Conservation (phyloP, 2,329 filamentous ascomycete species). For the Ophiocordyceps sinensis region DNA sequence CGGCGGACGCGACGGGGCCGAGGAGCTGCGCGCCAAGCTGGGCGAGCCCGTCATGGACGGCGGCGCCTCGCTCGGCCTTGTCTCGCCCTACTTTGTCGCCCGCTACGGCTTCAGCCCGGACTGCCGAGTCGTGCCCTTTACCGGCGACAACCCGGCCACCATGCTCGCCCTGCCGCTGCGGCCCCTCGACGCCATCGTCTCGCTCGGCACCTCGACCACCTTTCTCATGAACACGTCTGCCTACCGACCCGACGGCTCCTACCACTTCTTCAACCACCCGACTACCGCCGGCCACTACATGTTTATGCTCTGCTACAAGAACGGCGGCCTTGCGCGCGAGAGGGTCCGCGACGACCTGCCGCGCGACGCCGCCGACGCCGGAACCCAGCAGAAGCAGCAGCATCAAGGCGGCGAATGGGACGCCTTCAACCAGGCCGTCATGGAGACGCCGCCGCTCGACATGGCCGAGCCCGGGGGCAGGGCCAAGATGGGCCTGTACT, state of each 20-base stretch:
- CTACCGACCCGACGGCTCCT: conserved; percentile 78
- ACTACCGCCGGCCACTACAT: conserved; percentile 85
- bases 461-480: conserved; percentile 36
- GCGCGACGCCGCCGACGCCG: conserved; percentile 26
- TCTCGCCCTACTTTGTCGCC: conserved; percentile 65
- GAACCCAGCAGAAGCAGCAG: neutral
- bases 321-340: conserved; percentile 86
- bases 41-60: conserved; percentile 70
- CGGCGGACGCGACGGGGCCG: conserved; percentile 36
- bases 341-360: conserved; percentile 73
- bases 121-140: conserved; percentile 73
- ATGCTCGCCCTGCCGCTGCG: conserved; percentile 82
- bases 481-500: conserved; percentile 88
- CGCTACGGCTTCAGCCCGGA: conserved; percentile 64
- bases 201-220: conserved; percentile 86
- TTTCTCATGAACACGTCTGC: conserved; percentile 94
- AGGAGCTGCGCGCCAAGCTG: conserved; percentile 60
- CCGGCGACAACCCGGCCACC: conserved; percentile 90
- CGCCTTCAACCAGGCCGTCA: conserved; percentile 61
- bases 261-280: conserved; percentile 98
- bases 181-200: conserved; percentile 84
- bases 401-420: conserved; percentile 39
- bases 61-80: conserved; percentile 58
- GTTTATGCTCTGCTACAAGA: conserved; percentile 99
- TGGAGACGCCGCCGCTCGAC: conserved; percentile 55